Base-by-base conservation (phyloP, 176 grass and related monocot genomes). In the Sorghum bicolor region DNA sequence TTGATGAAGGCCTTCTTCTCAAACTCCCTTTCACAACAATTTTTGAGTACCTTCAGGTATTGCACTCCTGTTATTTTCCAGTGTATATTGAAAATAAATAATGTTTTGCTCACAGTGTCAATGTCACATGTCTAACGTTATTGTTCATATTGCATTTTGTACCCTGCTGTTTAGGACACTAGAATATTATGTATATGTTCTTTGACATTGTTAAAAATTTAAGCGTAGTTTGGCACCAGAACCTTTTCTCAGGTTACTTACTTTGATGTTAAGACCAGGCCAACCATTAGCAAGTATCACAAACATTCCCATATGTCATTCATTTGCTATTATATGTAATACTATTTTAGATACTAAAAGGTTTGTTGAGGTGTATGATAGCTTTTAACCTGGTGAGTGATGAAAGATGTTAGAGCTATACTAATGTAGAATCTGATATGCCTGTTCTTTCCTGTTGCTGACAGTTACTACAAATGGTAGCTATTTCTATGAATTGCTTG, bases 21-120 rank as follows among this genome's bases (percentile, higher is more conserved):
- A 98, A 95, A 90, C 69, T 98, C 66, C 83, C 95, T 13, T 98
- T 98, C 91, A 93, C 89, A 22, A 95, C 95, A 26, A 98, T 95
- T 83, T 98, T 98, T 69, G 95, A 98, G 70, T 98, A 93, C 74
- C 95, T 95, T 78, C 95, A 98, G 92, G 95, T 95, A 88, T 82
- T n/a, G 4, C 65, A 78, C 28, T 15, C 26, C 17, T 37, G 20
- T 72, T 77, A 55, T 17, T 8, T 83, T 64, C 22, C 1, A 62
- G 10, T 1, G 11, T 60, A 25, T 25, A 26, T 61, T 61, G 9
- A 60, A 60, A 60, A 60, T 10, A 24, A 60, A 3, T 60, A 60
- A 24, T 60, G 55, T 24, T 60, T 61, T 44, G n/a, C 55, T 3
- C 55, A 60, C 3, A 61, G 22, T 61, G 57, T 61, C 57, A 61